A percentile compares a stretch with the other conserved stretches of the same genome.
phyloP scores from a whole-genome alignment of 2,329 filamentous ascomycete species.

The Diaporthe australafricana region DNA sequence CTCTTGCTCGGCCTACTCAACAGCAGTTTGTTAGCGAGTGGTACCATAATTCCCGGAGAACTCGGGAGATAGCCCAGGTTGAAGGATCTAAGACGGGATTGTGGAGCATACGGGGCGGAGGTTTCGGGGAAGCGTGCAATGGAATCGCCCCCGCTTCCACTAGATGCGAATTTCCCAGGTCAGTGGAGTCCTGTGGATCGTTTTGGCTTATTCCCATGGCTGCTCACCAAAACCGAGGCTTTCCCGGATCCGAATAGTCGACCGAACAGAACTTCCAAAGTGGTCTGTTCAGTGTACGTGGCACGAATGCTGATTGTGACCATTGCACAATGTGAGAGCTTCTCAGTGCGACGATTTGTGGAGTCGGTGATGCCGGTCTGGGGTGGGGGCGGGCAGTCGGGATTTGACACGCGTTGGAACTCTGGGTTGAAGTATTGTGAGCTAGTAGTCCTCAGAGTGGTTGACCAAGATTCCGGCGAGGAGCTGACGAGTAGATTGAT shows the following conservation, averaged over 20 bases:
- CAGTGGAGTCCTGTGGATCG: background rate
- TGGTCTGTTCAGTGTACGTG: constrained; percentile 30
- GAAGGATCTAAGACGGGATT: background rate
- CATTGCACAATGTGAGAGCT: constrained; percentile 1
- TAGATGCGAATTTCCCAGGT: background rate
- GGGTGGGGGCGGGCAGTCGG: background rate
- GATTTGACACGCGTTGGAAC: background rate
- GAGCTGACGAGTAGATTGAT: too few relatives aligned
- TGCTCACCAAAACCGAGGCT: constrained; percentile 25
- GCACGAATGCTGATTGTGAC: constrained; percentile 27
- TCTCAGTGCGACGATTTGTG: background rate
- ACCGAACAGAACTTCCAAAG: constrained; percentile 17
- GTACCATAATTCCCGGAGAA: background rate
- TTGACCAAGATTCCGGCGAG: background rate
- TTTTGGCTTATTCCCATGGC: background rate
- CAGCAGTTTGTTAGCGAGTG: background rate
- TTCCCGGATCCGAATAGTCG: constrained; percentile 26
- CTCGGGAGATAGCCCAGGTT: background rate
- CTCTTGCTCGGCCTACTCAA: constrained; percentile 11
- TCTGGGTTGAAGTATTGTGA: background rate
- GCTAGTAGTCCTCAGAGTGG: background rate
- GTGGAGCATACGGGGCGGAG: background rate
- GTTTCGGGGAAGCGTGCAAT: constrained; percentile 19
- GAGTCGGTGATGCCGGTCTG: background rate
- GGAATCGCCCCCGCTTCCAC: constrained; percentile 32